phyloP scores from a whole-genome alignment of 768 basidiomycete species.

The Fomitopsis pulvina region DNA sequence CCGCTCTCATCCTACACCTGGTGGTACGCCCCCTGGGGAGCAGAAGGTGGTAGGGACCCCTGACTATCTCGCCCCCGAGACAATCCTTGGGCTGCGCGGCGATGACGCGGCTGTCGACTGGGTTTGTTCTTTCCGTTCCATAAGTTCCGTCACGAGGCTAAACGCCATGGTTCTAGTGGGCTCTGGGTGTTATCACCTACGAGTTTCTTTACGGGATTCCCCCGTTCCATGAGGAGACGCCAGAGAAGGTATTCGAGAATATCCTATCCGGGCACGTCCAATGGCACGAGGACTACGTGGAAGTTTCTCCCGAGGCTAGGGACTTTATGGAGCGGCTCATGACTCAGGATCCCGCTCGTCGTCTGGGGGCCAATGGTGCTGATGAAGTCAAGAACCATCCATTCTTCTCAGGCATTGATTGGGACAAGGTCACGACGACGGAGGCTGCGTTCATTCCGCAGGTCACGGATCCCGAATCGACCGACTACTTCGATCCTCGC shows the following conservation, averaged over 20 bases:
- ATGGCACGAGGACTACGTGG: slow-evolving; percentile 94
- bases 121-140: slow-evolving; percentile 44
- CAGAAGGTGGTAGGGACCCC: slow-evolving; percentile 97
- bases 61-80: slow-evolving; percentile 95
- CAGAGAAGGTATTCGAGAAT: slow-evolving; percentile 97
- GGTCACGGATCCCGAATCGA: slow-evolving; percentile 92
- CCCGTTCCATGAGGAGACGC: slow-evolving; percentile 96
- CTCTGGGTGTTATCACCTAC: slow-evolving; percentile 95
- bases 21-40: slow-evolving; percentile 70
- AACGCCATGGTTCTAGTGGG: slow-evolving; percentile 64
- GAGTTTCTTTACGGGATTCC: slow-evolving; percentile 97
- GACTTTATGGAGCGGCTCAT: slow-evolving; percentile 88
- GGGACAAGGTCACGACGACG: slow-evolving; percentile 83
- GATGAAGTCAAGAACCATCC: slow-evolving; percentile 91
- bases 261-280: slow-evolving; percentile 91
- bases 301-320: slow-evolving; percentile 76
- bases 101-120: slow-evolving; percentile 97
- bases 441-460: slow-evolving; percentile 96
- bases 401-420: slow-evolving; percentile 86
- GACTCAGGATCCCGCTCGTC: slow-evolving; percentile 68
- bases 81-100: slow-evolving; percentile 89
- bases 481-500: slow-evolving; percentile 98
- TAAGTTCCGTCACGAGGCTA: slow-evolving; percentile 8
- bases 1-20: slow-evolving; percentile 66
- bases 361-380: slow-evolving; percentile 83